Conservation (phyloP, 106 monocot genomes). For the Acorus gramineus region DNA sequence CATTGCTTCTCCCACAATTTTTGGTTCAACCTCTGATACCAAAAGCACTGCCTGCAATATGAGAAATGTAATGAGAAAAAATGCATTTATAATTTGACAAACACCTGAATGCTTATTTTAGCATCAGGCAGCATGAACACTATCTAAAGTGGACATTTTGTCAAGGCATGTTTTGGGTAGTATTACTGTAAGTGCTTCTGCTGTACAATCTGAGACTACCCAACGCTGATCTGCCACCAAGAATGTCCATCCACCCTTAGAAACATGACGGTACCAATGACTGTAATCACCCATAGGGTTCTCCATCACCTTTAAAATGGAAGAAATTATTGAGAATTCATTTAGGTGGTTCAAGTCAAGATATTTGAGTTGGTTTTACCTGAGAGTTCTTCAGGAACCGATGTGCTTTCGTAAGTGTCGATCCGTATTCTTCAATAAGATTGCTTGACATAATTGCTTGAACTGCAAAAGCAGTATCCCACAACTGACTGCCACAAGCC, state of each 20-base stretch:
- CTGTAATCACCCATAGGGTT: background rate
- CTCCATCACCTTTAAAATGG: too few relatives aligned
- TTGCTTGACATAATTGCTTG: conserved; percentile 8
- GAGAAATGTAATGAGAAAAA: too few relatives aligned
- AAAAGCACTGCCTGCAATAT: too few relatives aligned
- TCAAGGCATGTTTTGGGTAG: too few relatives aligned
- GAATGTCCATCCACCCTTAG: conserved; percentile 13
- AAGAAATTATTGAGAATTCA: too few relatives aligned
- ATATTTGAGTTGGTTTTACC: background rate
- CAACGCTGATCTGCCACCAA: conserved; percentile 10
- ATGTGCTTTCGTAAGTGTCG: conserved; percentile 5
- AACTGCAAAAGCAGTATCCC: conserved; percentile 13
- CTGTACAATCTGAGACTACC: conserved; percentile 14
- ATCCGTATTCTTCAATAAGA: conserved; percentile 3
- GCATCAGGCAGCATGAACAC: too few relatives aligned
- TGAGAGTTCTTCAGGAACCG: conserved; percentile 8
- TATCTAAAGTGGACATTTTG: too few relatives aligned
- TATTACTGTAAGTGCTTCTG: background rate
- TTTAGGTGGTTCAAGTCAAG: too few relatives aligned
- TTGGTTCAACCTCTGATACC: too few relatives aligned
- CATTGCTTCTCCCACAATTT: too few relatives aligned
- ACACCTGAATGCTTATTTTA: too few relatives aligned
- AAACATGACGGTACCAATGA: background rate
- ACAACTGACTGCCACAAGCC: conserved; percentile 6
- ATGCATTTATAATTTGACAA: too few relatives aligned